Percentiles rank a stretch among this genome's conserved stretches.
phyloP scores from a whole-genome alignment of 2,329 filamentous ascomycete species.

The Canariomyces notabilis region DNA sequence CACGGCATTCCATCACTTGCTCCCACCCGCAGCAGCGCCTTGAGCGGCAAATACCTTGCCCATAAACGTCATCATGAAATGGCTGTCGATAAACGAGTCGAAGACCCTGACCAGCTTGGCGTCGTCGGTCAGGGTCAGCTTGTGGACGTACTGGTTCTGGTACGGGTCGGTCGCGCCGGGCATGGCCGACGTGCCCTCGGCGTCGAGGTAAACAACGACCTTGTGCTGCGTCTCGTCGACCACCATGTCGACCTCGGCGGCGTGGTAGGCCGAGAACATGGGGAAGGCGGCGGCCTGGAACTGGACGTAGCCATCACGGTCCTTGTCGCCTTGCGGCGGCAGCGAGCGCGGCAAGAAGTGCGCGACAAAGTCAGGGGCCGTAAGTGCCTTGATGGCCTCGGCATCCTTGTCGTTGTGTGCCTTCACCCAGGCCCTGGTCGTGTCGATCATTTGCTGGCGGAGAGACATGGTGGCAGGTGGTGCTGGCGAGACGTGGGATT shows the following conservation, averaged over 20 bases:
- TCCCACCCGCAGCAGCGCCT: no score
- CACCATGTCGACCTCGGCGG: background rate
- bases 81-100: conserved; percentile 4
- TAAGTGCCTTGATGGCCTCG: background rate
- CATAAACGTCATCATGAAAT: background rate
- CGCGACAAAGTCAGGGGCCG: background rate
- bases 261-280: background rate
- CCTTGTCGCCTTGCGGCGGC: background rate
- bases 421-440: background rate
- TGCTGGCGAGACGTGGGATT: no score
- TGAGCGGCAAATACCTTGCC: conserved; percentile 1
- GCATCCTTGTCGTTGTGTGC: conserved; percentile 1
- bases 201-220: conserved; percentile 1
- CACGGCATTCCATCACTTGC: no score
- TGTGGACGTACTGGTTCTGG: conserved; percentile 5
- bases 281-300: conserved; percentile 1
- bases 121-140: conserved; percentile 4
- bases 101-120: conserved; percentile 2
- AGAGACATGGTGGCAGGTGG: background rate
- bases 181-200: background rate
- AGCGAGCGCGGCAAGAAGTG: background rate
- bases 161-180: background rate
- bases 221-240: conserved; percentile 5
- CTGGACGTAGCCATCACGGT: background rate
- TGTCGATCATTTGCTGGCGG: conserved; percentile 5